phyloP scores from a whole-genome alignment of 2,329 filamentous ascomycete genomes.

The Colletotrichum gigasporum region DNA sequence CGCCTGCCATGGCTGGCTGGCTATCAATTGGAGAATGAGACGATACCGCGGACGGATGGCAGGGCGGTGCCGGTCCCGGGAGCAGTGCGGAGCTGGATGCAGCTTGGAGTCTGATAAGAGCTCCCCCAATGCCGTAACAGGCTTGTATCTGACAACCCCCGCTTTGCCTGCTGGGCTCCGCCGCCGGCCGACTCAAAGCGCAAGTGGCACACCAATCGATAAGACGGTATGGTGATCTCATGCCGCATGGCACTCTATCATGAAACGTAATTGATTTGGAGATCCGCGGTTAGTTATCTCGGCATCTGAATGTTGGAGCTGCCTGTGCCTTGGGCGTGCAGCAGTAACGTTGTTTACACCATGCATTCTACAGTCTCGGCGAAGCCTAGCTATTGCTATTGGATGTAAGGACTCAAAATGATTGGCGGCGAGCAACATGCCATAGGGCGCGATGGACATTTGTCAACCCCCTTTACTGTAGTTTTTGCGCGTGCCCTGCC shows the following conservation, averaged over 20 bases:
- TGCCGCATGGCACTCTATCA: conserved; percentile 25
- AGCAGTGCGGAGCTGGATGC: conserved; percentile 11
- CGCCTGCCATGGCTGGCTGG: not conserved
- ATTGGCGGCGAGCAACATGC: too few species aligned
- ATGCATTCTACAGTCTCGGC: not conserved
- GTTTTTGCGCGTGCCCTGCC: conserved; percentile 21
- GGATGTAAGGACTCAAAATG: not conserved
- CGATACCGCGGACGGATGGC: not conserved
- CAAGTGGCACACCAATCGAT: conserved; percentile 23
- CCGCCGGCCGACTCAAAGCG: conserved; percentile 15
- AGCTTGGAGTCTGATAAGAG: conserved; percentile 30
- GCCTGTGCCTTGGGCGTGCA: not conserved
- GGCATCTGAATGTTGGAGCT: conserved; percentile 6
- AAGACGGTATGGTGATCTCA: conserved; percentile 30
- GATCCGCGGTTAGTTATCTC: conserved; percentile 12
- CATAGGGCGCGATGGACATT: not conserved
- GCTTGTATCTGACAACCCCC: conserved; percentile 16
- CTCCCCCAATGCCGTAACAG: conserved; percentile 16
- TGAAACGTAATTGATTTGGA: conserved; percentile 31
- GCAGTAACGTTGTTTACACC: not conserved
- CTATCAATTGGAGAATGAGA: conserved; percentile 16
- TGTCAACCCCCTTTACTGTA: conserved; percentile 30
- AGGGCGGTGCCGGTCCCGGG: not conserved
- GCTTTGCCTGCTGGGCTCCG: conserved; percentile 13
- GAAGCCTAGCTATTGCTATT: not conserved